Conservation (phyloP, 2,329 filamentous ascomycete species). For the Septoria petroselini region DNA sequence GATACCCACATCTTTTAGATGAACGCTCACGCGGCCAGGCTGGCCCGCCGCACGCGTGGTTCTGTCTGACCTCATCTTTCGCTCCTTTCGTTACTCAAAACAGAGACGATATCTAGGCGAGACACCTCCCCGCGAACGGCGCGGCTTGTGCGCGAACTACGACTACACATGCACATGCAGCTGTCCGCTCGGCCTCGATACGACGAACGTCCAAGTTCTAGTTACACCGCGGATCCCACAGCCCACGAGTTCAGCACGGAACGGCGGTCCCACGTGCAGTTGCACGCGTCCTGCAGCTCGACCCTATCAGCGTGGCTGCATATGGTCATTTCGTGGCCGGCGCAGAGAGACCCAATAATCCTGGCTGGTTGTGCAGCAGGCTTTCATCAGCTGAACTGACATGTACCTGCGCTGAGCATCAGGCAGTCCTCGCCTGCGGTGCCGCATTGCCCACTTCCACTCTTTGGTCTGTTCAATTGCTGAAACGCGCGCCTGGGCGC, state of each 20-base stretch:
- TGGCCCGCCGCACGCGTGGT: constrained; percentile 5
- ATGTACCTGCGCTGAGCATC: constrained; percentile 23
- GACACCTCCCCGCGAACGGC: background rate
- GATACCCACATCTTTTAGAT: constrained; percentile 11
- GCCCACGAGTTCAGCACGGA: constrained; percentile 9
- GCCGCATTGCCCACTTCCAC: no score
- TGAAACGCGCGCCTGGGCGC: constrained; percentile 6
- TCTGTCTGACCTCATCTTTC: constrained; percentile 1
- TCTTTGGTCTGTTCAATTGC: no score
- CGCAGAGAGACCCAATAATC: constrained; percentile 14
- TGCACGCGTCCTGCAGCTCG: constrained; percentile 17
- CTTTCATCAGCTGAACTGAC: constrained; percentile 11
- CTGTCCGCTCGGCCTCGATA: constrained; percentile 10
- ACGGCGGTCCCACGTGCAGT: constrained; percentile 21
- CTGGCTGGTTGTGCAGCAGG: constrained; percentile 14
- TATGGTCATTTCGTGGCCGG: constrained; percentile 13
- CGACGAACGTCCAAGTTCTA: constrained; percentile 8
- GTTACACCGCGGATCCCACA: constrained; percentile 4
- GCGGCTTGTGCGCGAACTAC: background rate
- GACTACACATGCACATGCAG: background rate
- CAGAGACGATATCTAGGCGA: background rate
- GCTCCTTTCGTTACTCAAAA: constrained; percentile 1
- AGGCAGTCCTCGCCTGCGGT: constrained; percentile 11
- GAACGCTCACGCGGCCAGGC: constrained; percentile 8
- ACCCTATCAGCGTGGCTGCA: constrained; percentile 10